These are phyloP conservation scores for Coccomyxa subellipsoidea DNA, from an alignment of 163 green algal species.

Conservation along the genomic window DNA sequence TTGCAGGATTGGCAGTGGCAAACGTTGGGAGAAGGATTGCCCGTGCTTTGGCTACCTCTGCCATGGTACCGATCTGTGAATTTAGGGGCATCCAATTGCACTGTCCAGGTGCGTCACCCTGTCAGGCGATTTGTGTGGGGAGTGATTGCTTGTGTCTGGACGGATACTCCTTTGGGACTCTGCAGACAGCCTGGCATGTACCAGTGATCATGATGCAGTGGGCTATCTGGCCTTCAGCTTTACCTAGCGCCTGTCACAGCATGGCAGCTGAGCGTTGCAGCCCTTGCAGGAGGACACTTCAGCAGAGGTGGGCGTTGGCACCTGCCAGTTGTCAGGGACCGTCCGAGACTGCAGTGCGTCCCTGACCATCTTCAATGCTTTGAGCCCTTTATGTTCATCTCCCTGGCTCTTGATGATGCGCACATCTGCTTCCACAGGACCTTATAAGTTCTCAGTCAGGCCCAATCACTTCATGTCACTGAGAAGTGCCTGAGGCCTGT, in stretches of 20 bases:
- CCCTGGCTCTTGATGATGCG: background rate
- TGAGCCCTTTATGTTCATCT: too few species aligned
- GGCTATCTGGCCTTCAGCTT: too few species aligned
- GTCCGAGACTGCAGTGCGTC: conserved; percentile 43
- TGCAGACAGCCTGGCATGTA: background rate
- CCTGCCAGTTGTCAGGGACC: conserved; percentile 37
- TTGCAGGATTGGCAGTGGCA: background rate
- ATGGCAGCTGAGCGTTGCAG: too few species aligned
- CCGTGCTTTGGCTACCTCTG: background rate
- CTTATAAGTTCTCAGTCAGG: background rate
- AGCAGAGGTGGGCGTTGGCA: background rate
- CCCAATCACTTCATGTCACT: too few species aligned
- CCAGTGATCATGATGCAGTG: background rate
- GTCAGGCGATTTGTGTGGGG: background rate
- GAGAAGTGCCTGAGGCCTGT: too few species aligned
- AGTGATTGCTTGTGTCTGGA: background rate
- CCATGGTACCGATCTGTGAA: background rate
- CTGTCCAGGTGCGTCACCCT: background rate
- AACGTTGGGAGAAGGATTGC: background rate
- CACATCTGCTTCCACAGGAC: background rate
- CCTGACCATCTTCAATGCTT: background rate
- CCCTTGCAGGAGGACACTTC: background rate
- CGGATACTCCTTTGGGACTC: background rate
- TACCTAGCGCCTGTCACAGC: too few species aligned
- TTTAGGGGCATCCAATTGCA: background rate